Evolutionary conservation across 345 rosid genomes (phyloP), one percentile per base, ranked within the genome.

Genomic region (Reutealis trisperma): DNA sequence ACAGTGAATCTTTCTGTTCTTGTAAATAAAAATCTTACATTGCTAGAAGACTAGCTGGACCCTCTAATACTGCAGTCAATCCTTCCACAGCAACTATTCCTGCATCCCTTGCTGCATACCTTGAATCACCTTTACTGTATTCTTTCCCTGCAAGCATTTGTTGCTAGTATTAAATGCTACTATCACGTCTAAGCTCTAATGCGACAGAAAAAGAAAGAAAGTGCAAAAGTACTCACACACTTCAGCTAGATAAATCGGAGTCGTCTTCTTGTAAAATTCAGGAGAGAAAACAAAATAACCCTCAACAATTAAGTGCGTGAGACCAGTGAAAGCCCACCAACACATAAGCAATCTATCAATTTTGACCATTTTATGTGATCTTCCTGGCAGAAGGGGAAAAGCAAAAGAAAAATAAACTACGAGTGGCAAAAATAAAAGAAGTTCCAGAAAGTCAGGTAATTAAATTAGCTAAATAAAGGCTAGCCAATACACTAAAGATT

Each of bases 301-400:
- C 63, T 96, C 94, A 10, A 93, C 89, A 70, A 93, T 67, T 42
- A 89, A 80, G 83, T 93, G 98, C 11, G 96, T 92, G 47, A 96
- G 93, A 78, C 97, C 97, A 10, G 98, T 91, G 90, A 92, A 96
- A 55, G 93, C 89, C 98, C 98, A 93, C 99, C 99, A 93, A 84
- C 98, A 96, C 97, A 96, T 92, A 0, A 96, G 79, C 83, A 88
- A 77, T 77, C 90, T 91, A 65, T 96, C 93, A 34, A 85, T 65
- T 68, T 80, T 87, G 1, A 86, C 58, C 68, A 74, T 73, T 83
- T 82, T 92, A 24, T 76, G 68, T 25, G 80, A 74, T 57, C 81
- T 64, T 64, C 94, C 94, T 89, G 88, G 61, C 37, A 70, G 24
- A 66, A 57, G 32, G 72, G 75, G 58, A 54, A 68, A 37, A 37